phyloP scores from a whole-genome alignment of 1,284 basidiomycete genomes.

The Amylostereum areolatum region DNA sequence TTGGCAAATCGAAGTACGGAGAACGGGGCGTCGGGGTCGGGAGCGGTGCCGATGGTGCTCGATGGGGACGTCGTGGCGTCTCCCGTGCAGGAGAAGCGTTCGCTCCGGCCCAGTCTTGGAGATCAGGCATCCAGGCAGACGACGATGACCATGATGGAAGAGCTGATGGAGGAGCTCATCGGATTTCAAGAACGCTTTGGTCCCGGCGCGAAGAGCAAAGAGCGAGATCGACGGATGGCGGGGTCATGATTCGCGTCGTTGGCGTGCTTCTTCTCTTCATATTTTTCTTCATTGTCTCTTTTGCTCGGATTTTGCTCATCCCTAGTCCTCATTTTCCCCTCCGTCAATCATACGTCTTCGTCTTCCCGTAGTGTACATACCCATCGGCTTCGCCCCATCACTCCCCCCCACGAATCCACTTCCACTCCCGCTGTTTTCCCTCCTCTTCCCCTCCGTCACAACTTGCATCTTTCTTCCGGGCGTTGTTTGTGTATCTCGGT shows the following conservation, averaged over 20 bases:
- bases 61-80: constrained; percentile 10
- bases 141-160: constrained; percentile 82
- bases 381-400: no score
- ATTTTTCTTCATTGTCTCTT: not conserved
- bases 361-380: no score
- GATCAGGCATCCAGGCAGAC: constrained; percentile 19
- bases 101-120: constrained; percentile 9
- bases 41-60: constrained; percentile 6
- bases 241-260: constrained; percentile 25
- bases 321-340: no score
- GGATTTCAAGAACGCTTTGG: constrained; percentile 84
- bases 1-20: not conserved
- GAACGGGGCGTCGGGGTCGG: not conserved
- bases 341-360: no score
- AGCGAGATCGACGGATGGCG: constrained; percentile 41
- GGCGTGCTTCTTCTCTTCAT: not conserved
- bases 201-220: constrained; percentile 49
- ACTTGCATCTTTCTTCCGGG: no score
- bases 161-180: constrained; percentile 82
- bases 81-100: constrained; percentile 17
- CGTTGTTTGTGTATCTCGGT: no score
- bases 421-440: no score
- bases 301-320: no score
- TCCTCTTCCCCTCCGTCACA: no score
- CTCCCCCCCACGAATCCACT: no score